phyloP scores from a whole-genome alignment of 768 basidiomycete genomes.

The Cystofilobasidium bisporidii region DNA sequence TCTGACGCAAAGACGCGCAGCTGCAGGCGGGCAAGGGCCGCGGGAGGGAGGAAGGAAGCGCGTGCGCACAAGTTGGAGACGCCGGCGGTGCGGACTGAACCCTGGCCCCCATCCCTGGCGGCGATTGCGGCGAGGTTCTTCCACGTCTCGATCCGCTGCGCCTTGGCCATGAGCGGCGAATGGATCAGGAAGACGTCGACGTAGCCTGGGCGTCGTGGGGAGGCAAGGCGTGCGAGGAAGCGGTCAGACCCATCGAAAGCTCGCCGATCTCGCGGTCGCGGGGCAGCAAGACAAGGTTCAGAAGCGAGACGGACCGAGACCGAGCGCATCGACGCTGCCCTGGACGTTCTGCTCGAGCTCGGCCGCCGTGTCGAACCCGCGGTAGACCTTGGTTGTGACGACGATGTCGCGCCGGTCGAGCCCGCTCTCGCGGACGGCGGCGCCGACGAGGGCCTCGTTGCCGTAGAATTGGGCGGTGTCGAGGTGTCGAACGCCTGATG shows the following conservation, averaged over 20 bases:
- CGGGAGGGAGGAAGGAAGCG: neutral
- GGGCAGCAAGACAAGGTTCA: too few species aligned
- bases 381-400: neutral
- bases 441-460: neutral
- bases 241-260: too few species aligned
- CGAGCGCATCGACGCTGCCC: neutral
- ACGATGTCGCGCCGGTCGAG: neutral
- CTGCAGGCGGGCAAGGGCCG: too few species aligned
- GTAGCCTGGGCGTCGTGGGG: too few species aligned
- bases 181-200: conserved; percentile 73
- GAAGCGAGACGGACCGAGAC: conserved; percentile 17
- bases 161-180: conserved; percentile 56
- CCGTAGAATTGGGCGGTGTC: conserved; percentile 3
- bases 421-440: neutral
- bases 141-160: conserved; percentile 60
- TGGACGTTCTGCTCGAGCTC: neutral
- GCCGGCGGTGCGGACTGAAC: conserved; percentile 59
- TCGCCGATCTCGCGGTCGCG: too few species aligned
- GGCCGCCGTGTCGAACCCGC: neutral
- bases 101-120: conserved; percentile 37
- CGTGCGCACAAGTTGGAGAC: conserved; percentile 56
- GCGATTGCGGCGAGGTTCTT: conserved; percentile 58
- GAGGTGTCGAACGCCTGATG: neutral
- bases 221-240: too few species aligned
- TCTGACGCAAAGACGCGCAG: too few species aligned